Conservation (phyloP, 345 rosid species). For the Balakata baccata region DNA sequence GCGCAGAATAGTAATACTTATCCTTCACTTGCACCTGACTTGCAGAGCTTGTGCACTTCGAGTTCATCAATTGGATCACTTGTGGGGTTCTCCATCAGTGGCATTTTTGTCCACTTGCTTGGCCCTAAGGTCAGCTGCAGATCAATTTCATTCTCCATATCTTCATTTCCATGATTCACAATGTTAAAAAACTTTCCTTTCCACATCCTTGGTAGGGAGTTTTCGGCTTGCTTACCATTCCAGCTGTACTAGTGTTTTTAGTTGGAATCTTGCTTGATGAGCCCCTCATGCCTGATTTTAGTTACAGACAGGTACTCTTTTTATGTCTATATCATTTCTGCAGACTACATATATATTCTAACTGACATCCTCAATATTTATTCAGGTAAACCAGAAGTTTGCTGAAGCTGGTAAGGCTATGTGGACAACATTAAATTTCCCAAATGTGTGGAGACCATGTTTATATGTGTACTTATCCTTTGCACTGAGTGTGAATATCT, state of each 20-base stretch:
- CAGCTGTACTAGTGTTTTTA: slow-evolving; percentile 52
- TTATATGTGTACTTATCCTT: slow-evolving; percentile 80
- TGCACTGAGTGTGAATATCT: slow-evolving; percentile 63
- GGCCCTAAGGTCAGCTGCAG: slow-evolving; percentile 65
- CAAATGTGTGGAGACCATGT: slow-evolving; percentile 84
- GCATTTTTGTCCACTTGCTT: slow-evolving; percentile 76
- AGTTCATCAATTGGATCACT: slow-evolving; percentile 77
- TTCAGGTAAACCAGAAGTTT: slow-evolving; percentile 66
- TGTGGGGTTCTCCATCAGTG: slow-evolving; percentile 73
- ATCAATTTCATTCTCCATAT: neutral
- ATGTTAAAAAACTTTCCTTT: neutral
- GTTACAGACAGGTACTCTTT: slow-evolving; percentile 58
- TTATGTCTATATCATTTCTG: slow-evolving; percentile 1
- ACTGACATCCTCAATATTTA: slow-evolving; percentile 10
- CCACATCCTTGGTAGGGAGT: slow-evolving; percentile 56
- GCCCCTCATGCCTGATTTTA: slow-evolving; percentile 45
- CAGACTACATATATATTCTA: slow-evolving; percentile 10
- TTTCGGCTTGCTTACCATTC: slow-evolving; percentile 69
- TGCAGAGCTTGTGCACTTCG: slow-evolving; percentile 88
- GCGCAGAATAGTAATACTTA: slow-evolving; percentile 76
- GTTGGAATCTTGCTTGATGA: slow-evolving; percentile 66
- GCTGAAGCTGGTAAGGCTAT: slow-evolving; percentile 68
- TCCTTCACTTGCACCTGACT: slow-evolving; percentile 77
- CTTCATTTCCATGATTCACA: neutral
- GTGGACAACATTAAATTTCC: slow-evolving; percentile 75